Percentiles rank a stretch among this genome's conserved stretches.
These are phyloP conservation scores for Lycium barbarum DNA, from an alignment of 257 asterid species.

Conservation along the genomic window DNA sequence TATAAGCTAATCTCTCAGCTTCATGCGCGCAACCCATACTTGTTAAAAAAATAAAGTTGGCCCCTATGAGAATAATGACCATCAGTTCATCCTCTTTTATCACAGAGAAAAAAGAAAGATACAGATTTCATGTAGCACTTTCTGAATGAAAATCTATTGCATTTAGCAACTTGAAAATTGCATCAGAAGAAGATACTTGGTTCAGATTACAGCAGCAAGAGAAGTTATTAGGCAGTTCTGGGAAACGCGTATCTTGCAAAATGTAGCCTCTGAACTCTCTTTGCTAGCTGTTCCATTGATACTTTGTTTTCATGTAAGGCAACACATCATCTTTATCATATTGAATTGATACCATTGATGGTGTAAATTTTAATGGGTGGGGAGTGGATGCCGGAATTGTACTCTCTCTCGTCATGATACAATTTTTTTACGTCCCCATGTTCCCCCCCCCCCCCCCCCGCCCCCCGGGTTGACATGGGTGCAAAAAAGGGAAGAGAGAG, in stretches of 20 bases:
- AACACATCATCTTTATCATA: background rate
- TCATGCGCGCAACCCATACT: background rate
- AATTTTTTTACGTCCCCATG: background rate
- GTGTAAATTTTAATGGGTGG: background rate
- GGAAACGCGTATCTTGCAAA: background rate
- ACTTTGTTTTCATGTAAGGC: background rate
- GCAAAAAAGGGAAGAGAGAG: background rate
- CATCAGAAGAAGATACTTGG: background rate
- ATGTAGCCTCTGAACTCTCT: background rate
- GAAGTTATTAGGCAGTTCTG: background rate
- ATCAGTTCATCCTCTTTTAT: background rate
- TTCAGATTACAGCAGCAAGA: background rate
- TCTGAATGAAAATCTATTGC: slow-evolving; percentile 1
- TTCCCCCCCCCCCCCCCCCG: too few species aligned
- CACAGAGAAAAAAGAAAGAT: too few species aligned
- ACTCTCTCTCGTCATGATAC: background rate
- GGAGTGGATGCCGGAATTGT: background rate
- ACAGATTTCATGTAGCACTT: background rate
- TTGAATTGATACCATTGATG: background rate
- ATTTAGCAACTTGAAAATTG: background rate
- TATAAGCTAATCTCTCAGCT: slow-evolving; percentile 36
- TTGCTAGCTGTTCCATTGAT: background rate
- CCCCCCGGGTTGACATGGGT: background rate
- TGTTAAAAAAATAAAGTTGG: background rate
- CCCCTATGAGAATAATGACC: background rate